These are phyloP conservation scores for Penicillium turbatum DNA, from an alignment of 495 filamentous ascomycete genomes.

Conservation along the genomic window DNA sequence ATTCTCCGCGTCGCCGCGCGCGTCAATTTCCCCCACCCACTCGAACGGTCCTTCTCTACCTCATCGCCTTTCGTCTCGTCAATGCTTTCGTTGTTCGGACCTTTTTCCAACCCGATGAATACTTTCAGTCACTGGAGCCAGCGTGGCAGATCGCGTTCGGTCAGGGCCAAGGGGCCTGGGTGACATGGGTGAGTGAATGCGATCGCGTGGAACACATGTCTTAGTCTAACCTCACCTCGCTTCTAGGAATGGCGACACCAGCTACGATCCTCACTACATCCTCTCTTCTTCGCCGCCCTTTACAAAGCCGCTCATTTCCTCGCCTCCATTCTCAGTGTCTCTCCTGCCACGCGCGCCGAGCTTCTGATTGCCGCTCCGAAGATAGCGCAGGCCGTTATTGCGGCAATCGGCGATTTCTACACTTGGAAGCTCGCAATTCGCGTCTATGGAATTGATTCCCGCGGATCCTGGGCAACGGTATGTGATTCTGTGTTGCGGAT, in stretches of 20 bases:
- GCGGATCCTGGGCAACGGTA: slow-evolving; percentile 66
- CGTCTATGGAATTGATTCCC: slow-evolving; percentile 63
- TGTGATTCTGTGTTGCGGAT: slow-evolving; percentile 18
- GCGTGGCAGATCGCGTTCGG: slow-evolving; percentile 92
- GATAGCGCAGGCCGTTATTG: slow-evolving; percentile 68
- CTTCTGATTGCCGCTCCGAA: slow-evolving; percentile 70
- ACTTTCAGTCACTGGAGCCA: slow-evolving; percentile 92
- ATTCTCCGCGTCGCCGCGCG: slow-evolving; percentile 15
- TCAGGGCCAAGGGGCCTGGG: slow-evolving; percentile 70
- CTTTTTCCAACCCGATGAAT: slow-evolving; percentile 99
- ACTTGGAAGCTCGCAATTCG: slow-evolving; percentile 78
- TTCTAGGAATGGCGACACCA: slow-evolving; percentile 87
- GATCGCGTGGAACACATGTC: slow-evolving; percentile 1
- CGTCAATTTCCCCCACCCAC: slow-evolving; percentile 20
- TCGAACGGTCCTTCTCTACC: slow-evolving; percentile 50
- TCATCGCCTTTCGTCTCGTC: slow-evolving; percentile 73
- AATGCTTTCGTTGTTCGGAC: slow-evolving; percentile 82
- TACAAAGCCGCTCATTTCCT: slow-evolving; percentile 60
- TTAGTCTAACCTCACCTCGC: slow-evolving; percentile 6
- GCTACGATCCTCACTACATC: slow-evolving; percentile 89
- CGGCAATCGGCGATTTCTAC: slow-evolving; percentile 78
- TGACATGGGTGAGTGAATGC: slow-evolving; percentile 78
- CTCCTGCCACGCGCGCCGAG: slow-evolving; percentile 50
- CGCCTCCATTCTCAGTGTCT: slow-evolving; percentile 46
- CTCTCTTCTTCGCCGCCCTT: slow-evolving; percentile 71